phyloP scores from a whole-genome alignment of 1,284 basidiomycete species.

The Thecaphora thlaspeos region DNA sequence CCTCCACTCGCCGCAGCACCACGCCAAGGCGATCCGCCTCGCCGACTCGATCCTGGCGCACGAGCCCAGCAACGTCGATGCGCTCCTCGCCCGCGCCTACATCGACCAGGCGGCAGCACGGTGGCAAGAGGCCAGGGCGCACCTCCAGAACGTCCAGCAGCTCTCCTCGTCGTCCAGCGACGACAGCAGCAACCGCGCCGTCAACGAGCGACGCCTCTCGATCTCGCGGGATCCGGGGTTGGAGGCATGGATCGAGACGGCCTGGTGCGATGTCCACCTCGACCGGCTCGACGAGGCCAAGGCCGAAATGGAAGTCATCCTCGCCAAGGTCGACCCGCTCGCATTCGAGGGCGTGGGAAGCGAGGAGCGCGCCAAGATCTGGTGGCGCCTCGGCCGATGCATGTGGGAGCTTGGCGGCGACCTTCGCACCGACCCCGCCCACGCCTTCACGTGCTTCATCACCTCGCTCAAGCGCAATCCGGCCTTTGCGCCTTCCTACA shows the following conservation, averaged over 20 bases:
- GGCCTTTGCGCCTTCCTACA: slow-evolving; percentile 85
- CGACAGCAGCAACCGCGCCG: slow-evolving; percentile 31
- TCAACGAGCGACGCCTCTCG: slow-evolving; percentile 54
- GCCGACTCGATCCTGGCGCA: slow-evolving; percentile 70
- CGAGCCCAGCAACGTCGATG: slow-evolving; percentile 67
- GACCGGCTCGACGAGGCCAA: slow-evolving; percentile 65
- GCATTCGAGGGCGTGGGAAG: slow-evolving; percentile 41
- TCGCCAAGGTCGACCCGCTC: slow-evolving; percentile 63
- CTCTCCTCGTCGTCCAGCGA: slow-evolving; percentile 4
- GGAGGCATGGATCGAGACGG: slow-evolving; percentile 76
- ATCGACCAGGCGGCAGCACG: slow-evolving; percentile 68
- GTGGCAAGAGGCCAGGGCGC: slow-evolving; percentile 70
- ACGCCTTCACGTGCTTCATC: slow-evolving; percentile 69
- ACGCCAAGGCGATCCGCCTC: slow-evolving; percentile 72
- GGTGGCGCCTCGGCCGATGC: slow-evolving; percentile 79
- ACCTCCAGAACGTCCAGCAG: slow-evolving; percentile 64
- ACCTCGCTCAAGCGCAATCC: slow-evolving; percentile 74
- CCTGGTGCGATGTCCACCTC: slow-evolving; percentile 77
- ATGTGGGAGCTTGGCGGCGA: slow-evolving; percentile 72
- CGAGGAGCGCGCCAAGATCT: slow-evolving; percentile 67
- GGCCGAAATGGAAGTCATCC: slow-evolving; percentile 66
- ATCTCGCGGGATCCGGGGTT: slow-evolving; percentile 62
- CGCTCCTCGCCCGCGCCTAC: slow-evolving; percentile 74
- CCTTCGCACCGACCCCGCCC: slow-evolving; percentile 41
- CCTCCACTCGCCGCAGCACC: slow-evolving; percentile 84